These are phyloP conservation scores for Amyloporia xantha DNA, from an alignment of 768 basidiomycete genomes.

Conservation along the genomic window DNA sequence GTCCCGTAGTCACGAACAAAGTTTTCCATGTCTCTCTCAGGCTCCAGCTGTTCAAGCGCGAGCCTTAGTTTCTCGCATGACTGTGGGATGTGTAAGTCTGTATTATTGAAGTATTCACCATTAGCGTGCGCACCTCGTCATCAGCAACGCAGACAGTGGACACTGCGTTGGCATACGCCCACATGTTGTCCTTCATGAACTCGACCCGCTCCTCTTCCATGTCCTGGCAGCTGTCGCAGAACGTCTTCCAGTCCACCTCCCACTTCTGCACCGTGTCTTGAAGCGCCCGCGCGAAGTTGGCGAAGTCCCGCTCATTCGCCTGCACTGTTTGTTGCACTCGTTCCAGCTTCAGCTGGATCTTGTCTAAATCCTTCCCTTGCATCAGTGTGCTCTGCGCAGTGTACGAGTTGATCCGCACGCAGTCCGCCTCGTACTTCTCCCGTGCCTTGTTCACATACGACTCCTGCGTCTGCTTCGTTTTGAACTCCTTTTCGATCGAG, in stretches of 20 bases:
- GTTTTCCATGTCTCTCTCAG: slow-evolving; percentile 79
- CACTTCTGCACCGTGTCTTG: slow-evolving; percentile 77
- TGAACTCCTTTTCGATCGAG: slow-evolving; percentile 85
- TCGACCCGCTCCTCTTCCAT: slow-evolving; percentile 92
- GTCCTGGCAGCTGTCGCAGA: slow-evolving; percentile 94
- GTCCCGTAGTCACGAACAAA: slow-evolving; percentile 90
- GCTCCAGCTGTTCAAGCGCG: slow-evolving; percentile 83
- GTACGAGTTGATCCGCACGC: slow-evolving; percentile 87
- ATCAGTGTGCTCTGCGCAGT: slow-evolving; percentile 87
- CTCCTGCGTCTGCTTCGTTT: slow-evolving; percentile 83
- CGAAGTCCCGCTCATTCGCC: slow-evolving; percentile 87
- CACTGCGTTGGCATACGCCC: slow-evolving; percentile 95
- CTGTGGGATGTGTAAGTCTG: slow-evolving; percentile 37
- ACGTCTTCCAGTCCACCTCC: slow-evolving; percentile 91
- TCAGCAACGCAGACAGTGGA: slow-evolving; percentile 93
- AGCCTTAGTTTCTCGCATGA: slow-evolving; percentile 88
- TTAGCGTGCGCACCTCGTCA: slow-evolving; percentile 76
- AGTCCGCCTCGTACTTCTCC: slow-evolving; percentile 91
- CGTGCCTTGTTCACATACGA: slow-evolving; percentile 80
- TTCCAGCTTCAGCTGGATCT: slow-evolving; percentile 80
- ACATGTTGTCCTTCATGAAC: slow-evolving; percentile 91
- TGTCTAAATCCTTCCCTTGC: slow-evolving; percentile 92
- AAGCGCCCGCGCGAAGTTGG: slow-evolving; percentile 75
- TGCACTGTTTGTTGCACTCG: slow-evolving; percentile 85
- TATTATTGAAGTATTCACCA: background rate